These are phyloP conservation scores for Phyllachora maydis DNA, from an alignment of 2,329 filamentous ascomycete species.

Conservation along the genomic window DNA sequence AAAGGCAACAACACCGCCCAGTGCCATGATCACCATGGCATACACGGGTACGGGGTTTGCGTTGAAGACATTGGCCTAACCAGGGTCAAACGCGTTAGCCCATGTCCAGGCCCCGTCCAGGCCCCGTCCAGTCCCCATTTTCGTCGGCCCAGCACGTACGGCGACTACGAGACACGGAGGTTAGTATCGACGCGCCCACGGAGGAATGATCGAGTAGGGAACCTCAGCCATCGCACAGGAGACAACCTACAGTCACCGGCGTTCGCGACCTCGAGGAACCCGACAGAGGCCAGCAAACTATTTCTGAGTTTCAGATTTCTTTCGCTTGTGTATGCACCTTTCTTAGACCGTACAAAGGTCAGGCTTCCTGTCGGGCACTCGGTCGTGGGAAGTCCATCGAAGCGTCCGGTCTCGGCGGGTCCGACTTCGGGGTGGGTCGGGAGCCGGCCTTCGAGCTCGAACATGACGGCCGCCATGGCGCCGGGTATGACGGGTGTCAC, in stretches of 20 bases:
- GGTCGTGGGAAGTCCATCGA: conserved; percentile 1
- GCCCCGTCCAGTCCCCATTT: too few species aligned
- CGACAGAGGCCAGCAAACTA: conserved; percentile 12
- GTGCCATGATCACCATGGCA: conserved; percentile 26
- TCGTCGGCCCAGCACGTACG: too few species aligned
- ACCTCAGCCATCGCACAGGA: too few species aligned
- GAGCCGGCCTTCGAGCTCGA: too few species aligned
- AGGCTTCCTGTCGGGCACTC: not conserved
- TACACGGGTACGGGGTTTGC: conserved; percentile 23
- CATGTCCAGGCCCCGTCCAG: too few species aligned
- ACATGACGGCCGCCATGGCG: too few species aligned
- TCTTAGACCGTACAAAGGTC: not conserved
- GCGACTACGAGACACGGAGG: too few species aligned
- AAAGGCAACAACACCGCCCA: conserved; percentile 25
- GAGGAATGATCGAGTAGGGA: too few species aligned
- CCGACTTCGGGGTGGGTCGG: not conserved
- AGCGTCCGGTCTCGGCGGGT: not conserved
- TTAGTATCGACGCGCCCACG: too few species aligned
- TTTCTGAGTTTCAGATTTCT: conserved; percentile 4
- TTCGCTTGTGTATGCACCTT: not conserved
- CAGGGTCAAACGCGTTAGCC: too few species aligned
- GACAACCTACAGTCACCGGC: conserved; percentile 32
- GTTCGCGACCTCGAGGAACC: conserved; percentile 32
- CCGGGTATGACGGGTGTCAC: too few species aligned
- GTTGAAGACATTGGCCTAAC: conserved; percentile 39